Evolutionary conservation across 495 filamentous ascomycete species (phyloP).

Genomic region (Thermochaetoides thermophila): DNA sequence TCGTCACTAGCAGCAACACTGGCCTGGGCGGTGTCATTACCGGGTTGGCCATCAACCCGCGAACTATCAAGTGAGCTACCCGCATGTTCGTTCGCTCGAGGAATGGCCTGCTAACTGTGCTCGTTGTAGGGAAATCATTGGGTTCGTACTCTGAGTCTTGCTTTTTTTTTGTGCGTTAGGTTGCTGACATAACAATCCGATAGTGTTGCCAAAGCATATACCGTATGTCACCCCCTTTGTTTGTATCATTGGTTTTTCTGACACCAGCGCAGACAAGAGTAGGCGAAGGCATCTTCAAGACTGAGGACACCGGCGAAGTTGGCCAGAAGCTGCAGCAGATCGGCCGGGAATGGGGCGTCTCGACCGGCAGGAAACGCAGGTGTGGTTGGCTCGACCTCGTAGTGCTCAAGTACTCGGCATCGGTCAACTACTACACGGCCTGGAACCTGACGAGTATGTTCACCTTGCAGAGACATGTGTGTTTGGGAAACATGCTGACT

Average conservation of each 20-base stretch:
- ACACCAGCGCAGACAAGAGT: constrained; percentile 40
- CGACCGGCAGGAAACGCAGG: constrained; percentile 63
- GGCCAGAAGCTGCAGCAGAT: constrained; percentile 31
- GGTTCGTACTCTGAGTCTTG: not conserved
- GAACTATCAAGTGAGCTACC: constrained; percentile 24
- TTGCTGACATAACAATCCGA: constrained; percentile 6
- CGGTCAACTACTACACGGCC: constrained; percentile 58
- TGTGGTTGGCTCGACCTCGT: constrained; percentile 88
- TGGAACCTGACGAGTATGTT: constrained; percentile 60
- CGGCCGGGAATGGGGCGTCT: constrained; percentile 52
- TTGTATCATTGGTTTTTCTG: not conserved
- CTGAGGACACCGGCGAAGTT: constrained; percentile 52
- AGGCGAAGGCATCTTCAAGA: constrained; percentile 71
- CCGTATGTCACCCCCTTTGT: constrained; percentile 2
- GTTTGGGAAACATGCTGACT: too few relatives aligned
- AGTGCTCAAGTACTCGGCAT: constrained; percentile 60
- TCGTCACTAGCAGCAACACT: constrained; percentile 67
- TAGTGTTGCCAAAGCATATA: constrained; percentile 68
- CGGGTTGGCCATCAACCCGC: constrained; percentile 45
- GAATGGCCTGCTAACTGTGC: not conserved
- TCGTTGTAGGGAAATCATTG: constrained; percentile 27
- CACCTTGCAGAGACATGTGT: not conserved
- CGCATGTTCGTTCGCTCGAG: not conserved
- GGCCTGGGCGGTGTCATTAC: constrained; percentile 64
- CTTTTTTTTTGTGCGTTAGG: not conserved